Evolutionary conservation across 192 early-diverging fungal species (phyloP), one percentile per base, ranked within the genome.

Genomic region (Gonapodya sp.): DNA sequence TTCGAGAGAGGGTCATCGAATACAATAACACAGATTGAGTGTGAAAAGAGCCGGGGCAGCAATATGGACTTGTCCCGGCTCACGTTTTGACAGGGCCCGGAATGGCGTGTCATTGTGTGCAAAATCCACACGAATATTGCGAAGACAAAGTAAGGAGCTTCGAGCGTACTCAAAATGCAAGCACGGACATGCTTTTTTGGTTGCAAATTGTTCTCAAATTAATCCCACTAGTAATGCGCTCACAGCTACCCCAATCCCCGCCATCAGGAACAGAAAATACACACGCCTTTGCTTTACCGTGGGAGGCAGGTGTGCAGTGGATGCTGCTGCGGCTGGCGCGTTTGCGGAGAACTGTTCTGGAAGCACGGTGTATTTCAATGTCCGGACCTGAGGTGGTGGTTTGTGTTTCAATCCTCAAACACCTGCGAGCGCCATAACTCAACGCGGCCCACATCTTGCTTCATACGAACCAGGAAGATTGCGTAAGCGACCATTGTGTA

Each of bases 401-500:
- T 46, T 35, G n/a, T n/a, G 14, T 16, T 24, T 33, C 30, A 35
- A 35, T 18, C 73, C n/a, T 30, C 30, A 73, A 31, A 2, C 35
- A 0, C 36, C 36, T 0, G 2, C 32, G 2, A 0, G 16, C 31
- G n/a, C n/a, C n/a, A n/a, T n/a, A n/a, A n/a, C n/a, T n/a, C n/a
- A n/a, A n/a, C n/a, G n/a, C n/a, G n/a, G n/a, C n/a, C n/a, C n/a
- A n/a, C 8, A 31, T 85, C 2, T 34, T 24, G 34, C 35, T 33
- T 78, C 85, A 83, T 92, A 95, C n/a, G n/a, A n/a, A n/a, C 94
- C 87, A 96, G 91, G 81, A 96, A 97, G 86, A 97, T 96, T 31
- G 94, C 95, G 83, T 92, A 89, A 24, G 92, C 90, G 30, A 95
- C 82, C 16, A 91, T 93, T 75, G 90, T 87, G 82, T 96, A 97